Evolutionary conservation across 768 basidiomycete species (phyloP), one percentile per base, ranked within the genome.

Genomic region (Leccinum obscurum): DNA sequence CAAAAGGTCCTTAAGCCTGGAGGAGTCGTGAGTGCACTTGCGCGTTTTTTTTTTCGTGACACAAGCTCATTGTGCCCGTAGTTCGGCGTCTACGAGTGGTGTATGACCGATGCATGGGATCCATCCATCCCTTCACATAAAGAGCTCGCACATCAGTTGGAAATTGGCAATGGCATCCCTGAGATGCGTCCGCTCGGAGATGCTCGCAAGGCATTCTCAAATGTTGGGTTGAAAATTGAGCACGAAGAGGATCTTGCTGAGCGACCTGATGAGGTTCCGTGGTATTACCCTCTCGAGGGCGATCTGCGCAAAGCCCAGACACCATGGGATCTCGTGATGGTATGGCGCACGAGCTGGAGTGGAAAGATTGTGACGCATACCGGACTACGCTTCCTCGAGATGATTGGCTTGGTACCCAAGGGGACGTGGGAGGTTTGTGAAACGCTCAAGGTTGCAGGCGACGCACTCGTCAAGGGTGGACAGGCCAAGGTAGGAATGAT

Each of bases 11-110:
- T 98, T 68, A 98, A 98, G 79, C 96, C 96, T 1, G 96, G 95
- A 78, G 96, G 96, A 63, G 80, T 91, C 22, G 94, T 95, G 71
- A 73, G 92, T 84, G 30, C 58, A n/a, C 52, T n/a, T 22, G 3
- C 24, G 24, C 49, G 24, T 6, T 3, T 2, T 49, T 62, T 4
- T 20, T 11, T 30, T 28, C 55, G 5, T 5, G 52, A 4, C 51
- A 35, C n/a, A 52, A 2, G 62, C 65, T 61, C 3, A 61, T 28
- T 5, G 52, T 34, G 49, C 41, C 54, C 44, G 1, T 62, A 95
- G 91, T 97, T 97, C 75, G 96, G 95, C 70, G 91, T 98, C 39
- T 99, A 98, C 76, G 97, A 98, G 74, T 99, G 96, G 96, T 89
- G 87, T 76, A 98, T 99, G 97, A 98, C 97, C 20, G 95, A 98